A percentile compares a stretch with the other conserved stretches of the same genome.
Evolutionary conservation across 2,329 filamentous ascomycete species (phyloP).

Genomic region (Bipolaris zeicola): DNA sequence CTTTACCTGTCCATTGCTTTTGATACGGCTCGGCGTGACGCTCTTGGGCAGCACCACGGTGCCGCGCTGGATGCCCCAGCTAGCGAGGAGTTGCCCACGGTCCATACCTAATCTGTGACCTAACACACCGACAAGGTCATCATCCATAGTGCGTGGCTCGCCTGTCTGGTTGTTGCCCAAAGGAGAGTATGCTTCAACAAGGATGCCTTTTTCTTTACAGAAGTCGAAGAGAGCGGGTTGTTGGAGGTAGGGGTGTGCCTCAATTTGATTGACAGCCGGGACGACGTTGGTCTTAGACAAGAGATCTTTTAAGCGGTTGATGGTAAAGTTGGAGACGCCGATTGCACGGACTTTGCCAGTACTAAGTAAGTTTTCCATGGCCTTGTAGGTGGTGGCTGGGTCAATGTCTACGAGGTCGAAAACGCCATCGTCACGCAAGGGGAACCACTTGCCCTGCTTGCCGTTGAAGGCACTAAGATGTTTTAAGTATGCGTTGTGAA

Average conservation of each 20-base stretch:
- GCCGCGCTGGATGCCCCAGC: slow-evolving; percentile 79
- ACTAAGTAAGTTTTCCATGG: slow-evolving; percentile 69
- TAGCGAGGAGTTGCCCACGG: slow-evolving; percentile 73
- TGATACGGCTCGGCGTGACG: slow-evolving; percentile 72
- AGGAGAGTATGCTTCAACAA: slow-evolving; percentile 73
- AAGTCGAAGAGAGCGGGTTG: slow-evolving; percentile 63
- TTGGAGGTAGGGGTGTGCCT: slow-evolving; percentile 65
- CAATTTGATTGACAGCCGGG: slow-evolving; percentile 77
- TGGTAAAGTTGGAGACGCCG: slow-evolving; percentile 82
- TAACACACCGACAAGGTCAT: slow-evolving; percentile 24
- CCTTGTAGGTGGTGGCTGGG: slow-evolving; percentile 76
- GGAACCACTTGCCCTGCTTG: slow-evolving; percentile 43
- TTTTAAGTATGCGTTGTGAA: neutral
- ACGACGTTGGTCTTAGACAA: slow-evolving; percentile 67
- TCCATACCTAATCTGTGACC: slow-evolving; percentile 62
- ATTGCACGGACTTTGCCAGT: slow-evolving; percentile 76
- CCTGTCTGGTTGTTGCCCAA: slow-evolving; percentile 68
- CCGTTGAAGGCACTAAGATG: slow-evolving; percentile 24
- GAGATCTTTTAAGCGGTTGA: slow-evolving; percentile 72
- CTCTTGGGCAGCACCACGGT: slow-evolving; percentile 85
- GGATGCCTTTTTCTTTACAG: slow-evolving; percentile 72
- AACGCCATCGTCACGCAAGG: slow-evolving; percentile 58
- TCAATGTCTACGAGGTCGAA: slow-evolving; percentile 76
- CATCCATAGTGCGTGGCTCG: slow-evolving; percentile 59
- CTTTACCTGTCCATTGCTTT: slow-evolving; percentile 72